These are phyloP conservation scores for Alternaria sp. DNA, from an alignment of 2,329 filamentous ascomycete genomes.

Conservation along the genomic window DNA sequence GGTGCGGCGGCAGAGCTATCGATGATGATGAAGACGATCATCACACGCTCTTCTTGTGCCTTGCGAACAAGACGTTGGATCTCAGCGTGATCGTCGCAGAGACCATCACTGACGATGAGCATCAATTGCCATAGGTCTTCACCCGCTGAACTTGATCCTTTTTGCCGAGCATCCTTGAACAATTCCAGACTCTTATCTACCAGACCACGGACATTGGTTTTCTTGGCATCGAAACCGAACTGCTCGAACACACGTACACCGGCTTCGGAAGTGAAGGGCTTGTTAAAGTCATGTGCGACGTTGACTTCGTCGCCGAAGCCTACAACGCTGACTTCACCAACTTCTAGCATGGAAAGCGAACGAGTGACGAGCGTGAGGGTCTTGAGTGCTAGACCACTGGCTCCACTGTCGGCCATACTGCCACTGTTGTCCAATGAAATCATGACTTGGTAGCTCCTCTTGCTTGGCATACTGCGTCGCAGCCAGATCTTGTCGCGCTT, in stretches of 20 bases:
- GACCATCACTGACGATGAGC: slow-evolving; percentile 90
- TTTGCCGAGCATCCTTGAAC: slow-evolving; percentile 78
- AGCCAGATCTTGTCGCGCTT: slow-evolving; percentile 99
- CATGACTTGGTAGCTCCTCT: slow-evolving; percentile 95
- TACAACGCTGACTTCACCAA: slow-evolving; percentile 88
- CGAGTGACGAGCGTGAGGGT: slow-evolving; percentile 91
- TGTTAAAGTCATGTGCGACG: slow-evolving; percentile 85
- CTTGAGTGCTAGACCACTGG: slow-evolving; percentile 85
- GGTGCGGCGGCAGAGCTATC: slow-evolving; percentile 62
- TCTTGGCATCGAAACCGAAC: slow-evolving; percentile 84
- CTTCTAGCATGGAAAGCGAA: slow-evolving; percentile 89
- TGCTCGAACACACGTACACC: slow-evolving; percentile 84
- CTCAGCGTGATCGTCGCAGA: slow-evolving; percentile 87
- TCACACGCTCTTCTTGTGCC: slow-evolving; percentile 91
- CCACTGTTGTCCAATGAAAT: slow-evolving; percentile 96
- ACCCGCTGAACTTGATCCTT: slow-evolving; percentile 58
- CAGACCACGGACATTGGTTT: slow-evolving; percentile 84
- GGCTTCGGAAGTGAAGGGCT: slow-evolving; percentile 80
- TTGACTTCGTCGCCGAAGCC: slow-evolving; percentile 87
- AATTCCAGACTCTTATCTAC: slow-evolving; percentile 79
- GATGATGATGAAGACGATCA: slow-evolving; percentile 98
- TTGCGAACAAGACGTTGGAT: slow-evolving; percentile 84
- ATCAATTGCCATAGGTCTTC: slow-evolving; percentile 93
- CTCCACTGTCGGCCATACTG: slow-evolving; percentile 85
- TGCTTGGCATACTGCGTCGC: slow-evolving; percentile 87